Evolutionary conservation across 2,329 filamentous ascomycete genomes (phyloP), one percentile per base, ranked within the genome.

Genomic region (Coniella lustricola): DNA sequence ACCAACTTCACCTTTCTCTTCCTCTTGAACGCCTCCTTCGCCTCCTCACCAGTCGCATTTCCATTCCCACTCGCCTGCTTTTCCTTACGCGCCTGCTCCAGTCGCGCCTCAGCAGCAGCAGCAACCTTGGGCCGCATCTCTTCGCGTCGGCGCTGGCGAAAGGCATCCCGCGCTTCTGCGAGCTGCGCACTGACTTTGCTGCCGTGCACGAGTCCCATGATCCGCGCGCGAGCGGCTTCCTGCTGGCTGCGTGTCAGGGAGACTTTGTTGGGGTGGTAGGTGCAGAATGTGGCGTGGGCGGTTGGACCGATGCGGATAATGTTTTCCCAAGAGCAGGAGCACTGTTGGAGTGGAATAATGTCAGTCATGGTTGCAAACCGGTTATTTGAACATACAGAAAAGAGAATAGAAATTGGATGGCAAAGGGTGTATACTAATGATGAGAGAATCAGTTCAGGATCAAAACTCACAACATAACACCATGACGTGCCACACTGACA

Each of bases 131-230:
- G 43, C 31, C 50, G 36, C 39, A 52, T 52, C 44, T 52, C 47
- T 32, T 50, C 44, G 12, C 40, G 40, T 3, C 50, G 50, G 5
- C 48, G 44, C 13, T 46, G 44, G 22, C 50, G 50, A 18, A 52
- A 43, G 34, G 44, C 50, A n/a, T 52, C 50, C 1, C 50, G 17
- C 16, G 50, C 50, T 13, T 18, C n/a, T 7, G 44, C 13, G 21
- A 52, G 50, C 44, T 52, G 47, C 13, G 43, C 47, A 35, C 50
- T 52, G 36, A 52, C 36, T 25, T 50, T 39, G 3, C 50, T 44
- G n/a, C 50, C 50, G 32, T 52, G 50, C 14, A 52, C 50, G 34
- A 52, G 50, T 14, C 44, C 50, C 50, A 52, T 47, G 40, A 52
- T 52, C 8, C 47, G 50, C 3, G 3, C 29, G 18, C 44, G 47